Conservation (phyloP, 768 basidiomycete species). For the Termitomyces heimii region DNA sequence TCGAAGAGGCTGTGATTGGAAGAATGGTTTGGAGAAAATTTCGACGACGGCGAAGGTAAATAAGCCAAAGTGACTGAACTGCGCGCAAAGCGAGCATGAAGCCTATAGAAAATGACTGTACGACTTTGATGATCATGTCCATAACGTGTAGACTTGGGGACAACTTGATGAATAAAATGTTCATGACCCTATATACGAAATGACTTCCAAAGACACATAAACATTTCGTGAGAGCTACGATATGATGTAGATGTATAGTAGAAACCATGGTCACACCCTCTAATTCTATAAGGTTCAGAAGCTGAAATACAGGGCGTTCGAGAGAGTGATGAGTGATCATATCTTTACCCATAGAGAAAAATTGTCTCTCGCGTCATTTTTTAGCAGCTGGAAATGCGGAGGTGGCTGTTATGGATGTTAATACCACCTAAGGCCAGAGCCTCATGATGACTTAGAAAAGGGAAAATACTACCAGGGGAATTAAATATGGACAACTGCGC, state of each 20-base stretch:
- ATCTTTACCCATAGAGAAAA: neutral
- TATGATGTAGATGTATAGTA: neutral
- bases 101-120: neutral
- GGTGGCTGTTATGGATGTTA: too few relatives aligned
- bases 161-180: neutral
- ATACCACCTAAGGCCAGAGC: neutral
- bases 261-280: neutral
- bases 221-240: neutral
- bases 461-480: neutral
- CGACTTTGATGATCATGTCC: neutral
- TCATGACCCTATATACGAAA: neutral
- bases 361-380: neutral
- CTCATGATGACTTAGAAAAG: too few relatives aligned
- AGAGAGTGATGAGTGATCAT: neutral
- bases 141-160: neutral
- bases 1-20: neutral
- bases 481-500: neutral
- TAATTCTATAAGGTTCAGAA: neutral
- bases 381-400: neutral
- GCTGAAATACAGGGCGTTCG: neutral
- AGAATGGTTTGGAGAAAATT: neutral
- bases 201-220: neutral
- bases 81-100: neutral
- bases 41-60: neutral
- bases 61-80: neutral